Base-by-base conservation (phyloP, 495 filamentous ascomycete genomes). In the Xylaria venustula region DNA sequence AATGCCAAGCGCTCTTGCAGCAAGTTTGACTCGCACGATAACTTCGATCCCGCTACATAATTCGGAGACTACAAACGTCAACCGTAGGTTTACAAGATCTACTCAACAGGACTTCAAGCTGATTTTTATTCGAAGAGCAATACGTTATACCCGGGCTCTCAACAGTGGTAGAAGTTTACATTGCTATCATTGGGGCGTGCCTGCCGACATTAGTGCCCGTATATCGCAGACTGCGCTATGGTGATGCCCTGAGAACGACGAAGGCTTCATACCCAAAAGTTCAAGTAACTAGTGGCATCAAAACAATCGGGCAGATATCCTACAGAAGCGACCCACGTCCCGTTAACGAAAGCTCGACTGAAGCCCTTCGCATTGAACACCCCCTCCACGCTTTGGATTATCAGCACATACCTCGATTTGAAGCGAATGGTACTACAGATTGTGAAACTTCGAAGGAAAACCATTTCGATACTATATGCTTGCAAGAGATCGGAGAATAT, bases 121-220 rank as follows among this genome's bases (percentile, higher is more conserved):
- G 11, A 61, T 36, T 3, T 30, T 19, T 17, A 11, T 45, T 30
- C 2, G 9, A 19, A 61, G 58, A 54, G 20, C 49, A 61, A 47
- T 45, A 47, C 8, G 23, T 28, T 3, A 12, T 30, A 3, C 15
- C 49, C 0, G 41, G 49, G 6, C 26, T 26, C 25, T 42, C 58
- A 6, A 54, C 58, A 7, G 58, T 54, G 7, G 19, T 54, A 19
- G 58, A 61, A 20, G 30, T 61, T 14, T 61, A 61, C 41, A 30
- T 54, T 15, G 58, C 58, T 26, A 49, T 62, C 23, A 62, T 57
- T 8, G 60, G 58, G 7, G 28, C 58, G 17, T 61, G 58, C 40
- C 49, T 61, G 7, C 58, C 58, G 15, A 61, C 58, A n/a, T 30
- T 61, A 2, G 19, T 54, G 1, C 58, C 58, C 2, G 58, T 54